These are phyloP conservation scores for Diaporthe humulicola DNA, from an alignment of 2,329 filamentous ascomycete genomes.

Conservation along the genomic window DNA sequence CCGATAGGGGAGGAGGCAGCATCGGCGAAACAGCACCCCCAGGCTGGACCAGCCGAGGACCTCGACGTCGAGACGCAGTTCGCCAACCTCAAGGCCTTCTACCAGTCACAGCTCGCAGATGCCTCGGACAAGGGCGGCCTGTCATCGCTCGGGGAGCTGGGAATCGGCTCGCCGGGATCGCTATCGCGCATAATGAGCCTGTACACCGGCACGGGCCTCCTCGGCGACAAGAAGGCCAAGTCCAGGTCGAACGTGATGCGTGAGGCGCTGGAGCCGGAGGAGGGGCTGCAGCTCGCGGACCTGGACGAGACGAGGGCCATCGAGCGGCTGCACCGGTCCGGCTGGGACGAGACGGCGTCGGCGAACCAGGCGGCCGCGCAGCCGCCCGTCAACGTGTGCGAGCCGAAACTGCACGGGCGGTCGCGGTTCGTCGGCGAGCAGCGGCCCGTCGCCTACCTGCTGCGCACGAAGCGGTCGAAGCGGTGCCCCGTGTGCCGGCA, in stretches of 20 bases:
- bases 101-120: constrained; percentile 81
- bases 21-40: constrained; percentile 44
- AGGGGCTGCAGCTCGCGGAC: constrained; percentile 77
- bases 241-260: constrained; percentile 81
- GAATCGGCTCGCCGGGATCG: constrained; percentile 82
- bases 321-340: constrained; percentile 67
- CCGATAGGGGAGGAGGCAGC: constrained; percentile 40
- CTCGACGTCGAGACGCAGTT: constrained; percentile 80
- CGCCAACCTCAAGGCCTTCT: constrained; percentile 81
- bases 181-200: constrained; percentile 92
- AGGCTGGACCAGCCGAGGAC: constrained; percentile 52
- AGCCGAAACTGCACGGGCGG: constrained; percentile 61
- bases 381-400: constrained; percentile 47
- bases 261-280: constrained; percentile 77
- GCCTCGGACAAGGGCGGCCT: constrained; percentile 61
- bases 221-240: constrained; percentile 74
- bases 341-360: constrained; percentile 74
- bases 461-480: constrained; percentile 94
- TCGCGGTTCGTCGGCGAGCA: constrained; percentile 78
- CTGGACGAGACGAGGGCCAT: constrained; percentile 74
- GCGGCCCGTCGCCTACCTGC: constrained; percentile 83
- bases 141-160: constrained; percentile 62
- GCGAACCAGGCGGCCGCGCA: constrained; percentile 63
- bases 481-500: constrained; percentile 93
- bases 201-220: constrained; percentile 75